Base-by-base conservation (phyloP, 2,329 filamentous ascomycete species). In the Malbranchea cinnamomea region DNA sequence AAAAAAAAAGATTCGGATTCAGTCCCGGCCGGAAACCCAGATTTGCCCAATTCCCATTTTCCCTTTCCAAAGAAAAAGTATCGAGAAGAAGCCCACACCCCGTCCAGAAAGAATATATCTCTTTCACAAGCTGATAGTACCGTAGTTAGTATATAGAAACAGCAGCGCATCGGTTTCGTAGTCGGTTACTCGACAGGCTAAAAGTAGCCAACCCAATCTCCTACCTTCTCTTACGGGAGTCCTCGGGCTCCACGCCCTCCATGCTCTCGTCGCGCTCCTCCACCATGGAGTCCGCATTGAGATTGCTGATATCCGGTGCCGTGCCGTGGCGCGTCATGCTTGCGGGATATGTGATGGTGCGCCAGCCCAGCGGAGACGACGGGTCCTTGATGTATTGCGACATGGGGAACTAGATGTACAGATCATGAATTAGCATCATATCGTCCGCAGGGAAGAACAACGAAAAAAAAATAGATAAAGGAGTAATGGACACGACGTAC, bases 381-480 rank as follows among this genome's bases (percentile, higher is more conserved):
- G 54, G 31, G 37, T 75, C 71, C 45, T 75, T 75, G 30, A 69
- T 47, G 37, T 73, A 75, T 50, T 76, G 71, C 17, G 73, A 67
- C 37, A 74, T 76, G 2, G 72, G 71, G 57, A 76, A 77, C 59
- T 63, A 35, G 19, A 4, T 21, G 8, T 26, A 23, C 25, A 20
- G 25, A 31, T 23, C 14, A 29, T 13, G 19, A 25, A 19, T 14
- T 4, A 28, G 9, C n/a, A 22, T 27, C 8, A 7, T 8, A 21
- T 21, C 9, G 9, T 2, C n/a, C n/a, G n/a, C n/a, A n/a, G n/a
- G 16, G 23, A 7, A 13, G 4, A 8, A 16, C 19, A 14, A 16
- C 11, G 13, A 21, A 22, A 4, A 10, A 25, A 13, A 11, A n/a
- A 14, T 9, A 4, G 14, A 10, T 10, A 15, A 14, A 20, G 12